Percentiles rank a stretch among this genome's conserved stretches.
Conservation (phyloP, 805 yeast genomes). For the Sporopachydermia lactativora region DNA sequence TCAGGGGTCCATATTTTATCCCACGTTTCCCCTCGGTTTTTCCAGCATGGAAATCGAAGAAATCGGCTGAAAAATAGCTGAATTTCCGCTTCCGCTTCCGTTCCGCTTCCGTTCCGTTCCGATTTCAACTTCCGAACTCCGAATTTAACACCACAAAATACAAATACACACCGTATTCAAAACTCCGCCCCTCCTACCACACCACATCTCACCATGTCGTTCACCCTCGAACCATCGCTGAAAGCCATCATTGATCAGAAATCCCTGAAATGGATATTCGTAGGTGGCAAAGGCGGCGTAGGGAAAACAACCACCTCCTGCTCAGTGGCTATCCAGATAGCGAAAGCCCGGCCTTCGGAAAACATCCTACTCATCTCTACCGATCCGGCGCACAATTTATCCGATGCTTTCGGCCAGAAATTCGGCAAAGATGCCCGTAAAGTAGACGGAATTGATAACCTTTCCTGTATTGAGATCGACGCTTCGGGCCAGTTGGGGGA, state of each 20-base stretch:
- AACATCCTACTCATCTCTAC: conserved; percentile 85
- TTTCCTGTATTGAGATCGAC: conserved; percentile 97
- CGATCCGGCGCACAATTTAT: conserved; percentile 96
- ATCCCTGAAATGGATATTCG: conserved; percentile 87
- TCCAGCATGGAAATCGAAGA: no score
- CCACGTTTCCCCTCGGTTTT: no score
- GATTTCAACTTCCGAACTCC: no score
- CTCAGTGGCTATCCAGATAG: conserved; percentile 88
- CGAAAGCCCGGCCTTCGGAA: conserved; percentile 63
- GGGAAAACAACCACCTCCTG: conserved; percentile 98
- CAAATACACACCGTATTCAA: no score
- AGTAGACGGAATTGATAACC: conserved; percentile 77
- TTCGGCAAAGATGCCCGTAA: conserved; percentile 93
- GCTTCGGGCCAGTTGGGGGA: conserved; percentile 91
- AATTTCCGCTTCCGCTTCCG: no score
- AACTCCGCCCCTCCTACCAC: no score
- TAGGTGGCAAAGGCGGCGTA: conserved; percentile 99
- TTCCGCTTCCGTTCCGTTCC: no score
- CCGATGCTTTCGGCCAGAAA: conserved; percentile 97
- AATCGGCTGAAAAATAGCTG: no score
- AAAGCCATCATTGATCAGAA: conserved; percentile 26
- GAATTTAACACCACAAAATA: no score
- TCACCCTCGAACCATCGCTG: conserved; percentile 23
- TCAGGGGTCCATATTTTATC: no score
- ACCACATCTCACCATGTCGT: no score